These are phyloP conservation scores for Aspergillus vadensis DNA, from an alignment of 2,329 filamentous ascomycete species.

Conservation along the genomic window DNA sequence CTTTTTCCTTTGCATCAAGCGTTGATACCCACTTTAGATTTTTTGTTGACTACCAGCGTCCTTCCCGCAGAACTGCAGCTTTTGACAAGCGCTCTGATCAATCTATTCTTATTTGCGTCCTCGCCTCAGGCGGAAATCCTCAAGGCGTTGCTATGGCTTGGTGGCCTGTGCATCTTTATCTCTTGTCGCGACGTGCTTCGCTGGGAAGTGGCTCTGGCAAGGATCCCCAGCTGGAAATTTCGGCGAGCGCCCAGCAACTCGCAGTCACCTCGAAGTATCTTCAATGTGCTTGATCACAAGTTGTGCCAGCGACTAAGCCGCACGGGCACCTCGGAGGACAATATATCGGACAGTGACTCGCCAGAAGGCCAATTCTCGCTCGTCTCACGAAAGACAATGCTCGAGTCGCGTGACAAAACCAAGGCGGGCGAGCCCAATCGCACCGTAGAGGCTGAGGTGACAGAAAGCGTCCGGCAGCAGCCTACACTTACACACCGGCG, in stretches of 20 bases:
- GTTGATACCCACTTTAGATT: constrained; percentile 70
- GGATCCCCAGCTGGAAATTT: constrained; percentile 91
- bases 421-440: constrained; percentile 21
- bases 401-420: constrained; percentile 20
- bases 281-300: constrained; percentile 47
- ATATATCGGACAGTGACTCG: constrained; percentile 42
- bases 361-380: constrained; percentile 24
- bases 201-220: constrained; percentile 82
- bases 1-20: constrained; percentile 84
- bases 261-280: constrained; percentile 41
- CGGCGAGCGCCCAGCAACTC: constrained; percentile 53
- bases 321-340: constrained; percentile 37
- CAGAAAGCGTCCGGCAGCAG: constrained; percentile 25
- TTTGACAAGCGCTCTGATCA: constrained; percentile 78
- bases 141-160: constrained; percentile 80
- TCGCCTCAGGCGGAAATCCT: constrained; percentile 85
- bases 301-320: constrained; percentile 54
- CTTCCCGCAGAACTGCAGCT: constrained; percentile 85
- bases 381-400: constrained; percentile 41
- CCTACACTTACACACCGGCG: constrained; percentile 24
- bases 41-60: constrained; percentile 85
- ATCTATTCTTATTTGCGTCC: constrained; percentile 72
- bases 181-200: constrained; percentile 72
- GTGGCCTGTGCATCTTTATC: constrained; percentile 75
- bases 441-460: constrained; percentile 26